These are phyloP conservation scores for Coemansia guatemalensis DNA, from an alignment of 192 early-diverging fungal genomes.

Conservation along the genomic window DNA sequence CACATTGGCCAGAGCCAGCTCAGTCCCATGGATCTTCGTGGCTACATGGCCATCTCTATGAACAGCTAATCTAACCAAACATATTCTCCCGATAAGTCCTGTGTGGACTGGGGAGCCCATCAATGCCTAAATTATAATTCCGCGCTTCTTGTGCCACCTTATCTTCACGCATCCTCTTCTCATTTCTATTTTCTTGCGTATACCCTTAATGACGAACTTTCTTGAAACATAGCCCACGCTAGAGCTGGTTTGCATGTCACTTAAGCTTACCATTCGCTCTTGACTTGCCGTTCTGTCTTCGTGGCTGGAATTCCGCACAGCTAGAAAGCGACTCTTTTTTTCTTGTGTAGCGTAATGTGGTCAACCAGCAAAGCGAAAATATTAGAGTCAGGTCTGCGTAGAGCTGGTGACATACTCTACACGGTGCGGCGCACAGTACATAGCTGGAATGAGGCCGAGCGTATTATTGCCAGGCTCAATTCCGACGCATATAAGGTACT, in stretches of 20 bases:
- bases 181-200: neutral
- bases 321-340: too few species aligned
- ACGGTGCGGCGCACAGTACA: neutral
- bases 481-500: slow-evolving; percentile 27
- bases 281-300: neutral
- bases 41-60: slow-evolving; percentile 49
- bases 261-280: neutral
- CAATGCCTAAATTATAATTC: neutral
- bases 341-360: too few species aligned
- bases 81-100: neutral
- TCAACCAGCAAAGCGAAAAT: too few species aligned
- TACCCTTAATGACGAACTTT: too few species aligned
- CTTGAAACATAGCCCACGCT: too few species aligned
- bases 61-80: slow-evolving; percentile 21
- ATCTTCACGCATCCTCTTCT: neutral
- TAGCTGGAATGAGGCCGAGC: slow-evolving; percentile 10
- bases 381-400: neutral
- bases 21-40: slow-evolving; percentile 50
- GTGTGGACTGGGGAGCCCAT: neutral
- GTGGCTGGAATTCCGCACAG: too few species aligned
- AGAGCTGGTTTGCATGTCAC: too few species aligned
- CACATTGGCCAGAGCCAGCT: slow-evolving; percentile 44
- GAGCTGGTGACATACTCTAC: neutral
- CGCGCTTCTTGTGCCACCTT: neutral
- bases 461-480: slow-evolving; percentile 17